These are phyloP conservation scores for Thelonectria blattea DNA, from an alignment of 2,329 filamentous ascomycete genomes.

Conservation along the genomic window DNA sequence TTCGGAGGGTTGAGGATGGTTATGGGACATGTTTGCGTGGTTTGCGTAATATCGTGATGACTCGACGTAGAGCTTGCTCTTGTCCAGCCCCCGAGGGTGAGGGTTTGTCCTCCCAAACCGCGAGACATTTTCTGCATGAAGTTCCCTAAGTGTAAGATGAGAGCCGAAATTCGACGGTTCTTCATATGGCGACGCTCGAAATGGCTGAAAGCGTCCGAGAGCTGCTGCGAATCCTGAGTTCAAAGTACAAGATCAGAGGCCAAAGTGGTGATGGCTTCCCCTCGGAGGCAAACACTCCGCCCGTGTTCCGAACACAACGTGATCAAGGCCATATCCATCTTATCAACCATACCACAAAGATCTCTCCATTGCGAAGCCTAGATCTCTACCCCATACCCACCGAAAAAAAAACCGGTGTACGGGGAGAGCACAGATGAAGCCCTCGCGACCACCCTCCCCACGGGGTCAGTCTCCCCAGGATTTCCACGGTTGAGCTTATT, in stretches of 20 bases:
- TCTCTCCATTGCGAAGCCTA: constrained; percentile 16
- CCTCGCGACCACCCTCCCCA: constrained; percentile 30
- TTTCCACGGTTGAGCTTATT: constrained; percentile 1
- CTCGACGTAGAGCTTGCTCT: background rate
- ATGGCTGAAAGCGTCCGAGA: background rate
- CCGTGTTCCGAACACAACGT: background rate
- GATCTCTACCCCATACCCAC: constrained; percentile 20
- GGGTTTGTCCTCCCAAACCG: background rate
- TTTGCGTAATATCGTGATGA: background rate
- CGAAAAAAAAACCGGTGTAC: constrained; percentile 8
- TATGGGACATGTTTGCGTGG: background rate
- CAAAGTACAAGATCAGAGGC: background rate
- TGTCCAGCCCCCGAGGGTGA: background rate
- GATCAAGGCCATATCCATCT: background rate
- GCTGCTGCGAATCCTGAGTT: background rate
- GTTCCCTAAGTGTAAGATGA: background rate
- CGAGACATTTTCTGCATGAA: background rate
- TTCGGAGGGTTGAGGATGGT: background rate
- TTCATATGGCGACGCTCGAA: background rate
- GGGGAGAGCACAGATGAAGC: constrained; percentile 13
- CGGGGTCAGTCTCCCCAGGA: constrained; percentile 12
- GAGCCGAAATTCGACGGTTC: background rate
- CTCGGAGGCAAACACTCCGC: background rate
- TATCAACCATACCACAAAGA: constrained; percentile 6
- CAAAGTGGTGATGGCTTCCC: background rate